phyloP scores from a whole-genome alignment of 1,284 basidiomycete genomes.

The Trichosporon inkin region DNA sequence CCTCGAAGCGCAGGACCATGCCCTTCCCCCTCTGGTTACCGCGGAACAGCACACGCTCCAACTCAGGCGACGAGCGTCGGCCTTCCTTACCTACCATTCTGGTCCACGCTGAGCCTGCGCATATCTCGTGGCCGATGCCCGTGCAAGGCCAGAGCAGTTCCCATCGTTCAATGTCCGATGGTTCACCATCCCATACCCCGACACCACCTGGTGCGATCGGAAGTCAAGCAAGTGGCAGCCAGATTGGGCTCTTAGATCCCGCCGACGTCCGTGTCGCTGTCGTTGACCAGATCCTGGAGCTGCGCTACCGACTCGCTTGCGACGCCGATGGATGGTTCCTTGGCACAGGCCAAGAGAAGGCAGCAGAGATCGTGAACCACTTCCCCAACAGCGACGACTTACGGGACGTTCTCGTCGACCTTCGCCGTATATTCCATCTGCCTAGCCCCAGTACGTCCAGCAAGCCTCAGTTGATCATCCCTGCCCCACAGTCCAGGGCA shows the following conservation, averaged over 20 bases:
- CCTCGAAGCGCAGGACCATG: constrained; percentile 20
- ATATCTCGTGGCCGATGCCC: constrained; percentile 5
- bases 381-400: constrained; percentile 16
- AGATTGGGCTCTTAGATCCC: not conserved
- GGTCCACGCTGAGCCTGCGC: not conserved
- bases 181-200: not conserved
- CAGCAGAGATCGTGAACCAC: constrained; percentile 19
- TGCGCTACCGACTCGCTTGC: constrained; percentile 29
- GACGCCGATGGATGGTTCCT: constrained; percentile 36
- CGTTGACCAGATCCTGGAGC: constrained; percentile 28
- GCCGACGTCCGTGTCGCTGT: constrained; percentile 20
- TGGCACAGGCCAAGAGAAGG: constrained; percentile 27
- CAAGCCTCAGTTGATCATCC: not conserved
- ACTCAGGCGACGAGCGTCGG: constrained; percentile 21
- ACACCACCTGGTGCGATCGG: not conserved
- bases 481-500: not conserved
- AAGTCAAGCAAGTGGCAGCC: not conserved
- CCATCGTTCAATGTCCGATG: not conserved
- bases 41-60: constrained; percentile 12
- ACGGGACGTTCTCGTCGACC: constrained; percentile 16
- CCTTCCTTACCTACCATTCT: constrained; percentile 33
- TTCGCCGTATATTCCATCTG: not conserved
- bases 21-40: constrained; percentile 28
- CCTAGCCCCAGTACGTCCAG: not conserved
- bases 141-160: not conserved